These are phyloP conservation scores for Tylopilus plumbeoviolaceoides DNA, from an alignment of 768 basidiomycete genomes.

Conservation along the genomic window DNA sequence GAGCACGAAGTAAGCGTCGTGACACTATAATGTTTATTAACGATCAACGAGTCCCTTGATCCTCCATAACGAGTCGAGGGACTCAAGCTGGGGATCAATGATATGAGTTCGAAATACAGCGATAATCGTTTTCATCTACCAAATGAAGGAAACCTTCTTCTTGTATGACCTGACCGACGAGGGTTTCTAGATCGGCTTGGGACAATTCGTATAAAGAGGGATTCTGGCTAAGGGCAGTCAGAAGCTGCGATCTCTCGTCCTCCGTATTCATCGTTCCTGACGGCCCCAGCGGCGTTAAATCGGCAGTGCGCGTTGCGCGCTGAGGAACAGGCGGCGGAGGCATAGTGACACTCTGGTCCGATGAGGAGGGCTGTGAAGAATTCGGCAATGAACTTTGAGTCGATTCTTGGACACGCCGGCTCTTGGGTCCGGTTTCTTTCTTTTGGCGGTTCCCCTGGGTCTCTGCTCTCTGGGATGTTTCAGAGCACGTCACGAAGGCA, in stretches of 20 bases:
- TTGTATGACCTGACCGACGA: slow-evolving; percentile 58
- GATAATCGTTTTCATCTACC: slow-evolving; percentile 38
- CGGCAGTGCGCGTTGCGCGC: slow-evolving; percentile 7
- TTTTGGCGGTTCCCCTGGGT: not conserved
- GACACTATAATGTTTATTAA: slow-evolving; percentile 4
- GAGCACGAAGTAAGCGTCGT: not conserved
- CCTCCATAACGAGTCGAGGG: slow-evolving; percentile 51
- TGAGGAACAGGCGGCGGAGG: slow-evolving; percentile 31
- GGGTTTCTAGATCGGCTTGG: slow-evolving; percentile 46
- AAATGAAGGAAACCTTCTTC: slow-evolving; percentile 77
- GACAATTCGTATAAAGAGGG: slow-evolving; percentile 54
- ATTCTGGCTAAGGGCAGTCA: slow-evolving; percentile 40
- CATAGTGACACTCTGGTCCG: slow-evolving; percentile 21
- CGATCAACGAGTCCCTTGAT: slow-evolving; percentile 37
- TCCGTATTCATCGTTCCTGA: slow-evolving; percentile 4
- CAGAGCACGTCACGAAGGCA: slow-evolving; percentile 26
- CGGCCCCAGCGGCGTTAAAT: slow-evolving; percentile 3
- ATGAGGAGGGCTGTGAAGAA: slow-evolving; percentile 32
- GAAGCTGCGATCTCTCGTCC: slow-evolving; percentile 22
- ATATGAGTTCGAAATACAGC: slow-evolving; percentile 10
- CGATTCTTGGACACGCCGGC: slow-evolving; percentile 2
- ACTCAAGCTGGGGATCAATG: slow-evolving; percentile 42
- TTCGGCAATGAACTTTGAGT: slow-evolving; percentile 24
- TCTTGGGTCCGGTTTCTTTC: not conserved
- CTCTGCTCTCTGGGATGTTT: slow-evolving; percentile 15